Percentiles rank a stretch among this genome's conserved stretches.
These are phyloP conservation scores for Sorghum bicolor DNA, from an alignment of 176 grass and related monocot genomes.

Conservation along the genomic window Sorghum_bicolor_NCBIv3 NC_012874.2:62627001-62627500, in stretches of 20 bases:
- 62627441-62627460: not conserved
- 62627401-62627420: not conserved
- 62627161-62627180: not conserved
- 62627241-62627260: not conserved
- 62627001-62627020: not conserved
- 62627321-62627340: not conserved
- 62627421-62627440: not conserved
- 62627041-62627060: not conserved
- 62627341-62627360: not conserved
- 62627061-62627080: not conserved
- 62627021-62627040: not conserved
- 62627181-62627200: not conserved
- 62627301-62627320: not conserved
- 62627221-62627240: constrained; percentile 12
- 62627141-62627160: constrained; percentile 11
- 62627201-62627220: constrained; percentile 15
- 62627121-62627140: constrained; percentile 6
- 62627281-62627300: not conserved
- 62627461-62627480: not conserved
- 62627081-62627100: not conserved
- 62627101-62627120: not conserved
- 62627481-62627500: not conserved
- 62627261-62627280: not conserved
- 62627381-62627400: not conserved
- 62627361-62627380: not conserved